Base-by-base conservation (phyloP, 768 basidiomycete genomes). In the Collybia mongolica region DNA sequence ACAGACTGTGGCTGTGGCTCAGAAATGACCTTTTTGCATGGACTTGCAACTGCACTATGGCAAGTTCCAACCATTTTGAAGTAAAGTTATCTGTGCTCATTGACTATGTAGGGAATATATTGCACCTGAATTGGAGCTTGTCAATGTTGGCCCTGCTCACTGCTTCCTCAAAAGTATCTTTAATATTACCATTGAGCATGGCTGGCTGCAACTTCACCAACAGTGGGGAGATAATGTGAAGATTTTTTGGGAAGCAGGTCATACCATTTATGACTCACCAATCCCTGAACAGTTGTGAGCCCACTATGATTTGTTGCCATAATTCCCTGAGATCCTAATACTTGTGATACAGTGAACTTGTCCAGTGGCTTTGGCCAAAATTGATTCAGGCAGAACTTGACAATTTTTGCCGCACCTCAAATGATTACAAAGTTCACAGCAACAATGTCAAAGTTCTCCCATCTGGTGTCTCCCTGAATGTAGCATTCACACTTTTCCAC, bases 1-100 rank as follows among this genome's bases (percentile, higher is more conserved):
- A 69, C 65, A 1, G 69, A 72, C 51, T 65, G 66, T 51, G 67
- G 69, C 1, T 53, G 54, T 4, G n/a, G n/a, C n/a, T n/a, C n/a
- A n/a, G 65, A 70, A 51, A 65, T 62, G 0, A 63, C 52, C 0
- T 19, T 44, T 15, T 23, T 68, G 6, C 68, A 43, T 56, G 69
- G 54, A 15, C 49, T 67, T 20, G 60, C 57, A 0, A 66, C 62
- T 45, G 61, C 60, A 0, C 47, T 70, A 0, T 29, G 62, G 70
- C 67, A 47, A 14, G 39, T 46, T 18, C 39, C n/a, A 18, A 8
- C 12, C 23, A 69, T 61, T 48, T 45, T 67, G 15, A 54, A 66
- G 24, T 66, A 68, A 36, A 64, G 64, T 18, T 37, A 22, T 20
- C 39, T 15, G 18, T 42, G n/a, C 6, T 44, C 18, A 14, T 17